Base-by-base conservation (phyloP, 1,139 yeast genomes). In the Candida dubliniensis region DNA sequence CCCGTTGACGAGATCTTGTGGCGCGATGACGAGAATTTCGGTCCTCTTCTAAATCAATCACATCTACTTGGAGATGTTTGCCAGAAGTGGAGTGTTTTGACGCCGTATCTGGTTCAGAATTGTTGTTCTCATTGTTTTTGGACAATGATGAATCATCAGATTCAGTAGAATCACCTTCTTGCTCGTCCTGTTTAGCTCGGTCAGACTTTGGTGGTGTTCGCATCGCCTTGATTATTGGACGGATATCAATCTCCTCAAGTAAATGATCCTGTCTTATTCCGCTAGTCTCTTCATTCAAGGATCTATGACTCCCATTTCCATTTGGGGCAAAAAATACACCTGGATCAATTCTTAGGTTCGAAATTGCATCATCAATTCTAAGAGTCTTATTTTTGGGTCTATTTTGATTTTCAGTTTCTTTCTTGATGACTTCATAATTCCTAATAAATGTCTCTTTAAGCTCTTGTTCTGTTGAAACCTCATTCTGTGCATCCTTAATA, bases 341-440 rank as follows among this genome's bases (percentile, higher is more conserved):
- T n/a, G 36, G 41, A 8, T 12, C 15, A 6, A 38, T 38, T 8
- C n/a, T 12, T 10, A 32, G 14, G 10, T 14, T 15, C 6, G 36
- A 31, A 8, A 38, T 31, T 4, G 24, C 26, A 9, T 35, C 36
- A 13, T 34, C 31, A 13, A 31, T 40, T 25, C 33, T 39, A 12
- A 33, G 14, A 14, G 18, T 29, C 7, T 33, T 34, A 15, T 33
- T 33, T 14, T 39, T 39, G 8, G 40, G 40, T 10, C 37, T 27
- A 13, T 32, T 31, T 12, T 18, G 31, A 26, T 18, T 25, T 15
- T 39, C 41, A 10, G 27, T 27, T 26, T 36, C 36, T 12, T 18
- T 11, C 29, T 37, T 37, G 15, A 27, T 11, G 3, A 15, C 10
- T n/a, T 33, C 9, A 12, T 24, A n/a, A 8, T 34, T 24, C 8